Percentiles rank a stretch among this genome's conserved stretches.
These are phyloP conservation scores for Phytophthora melonis DNA, from an alignment of 352 stramenopile genomes.

Conservation along the genomic window DNA sequence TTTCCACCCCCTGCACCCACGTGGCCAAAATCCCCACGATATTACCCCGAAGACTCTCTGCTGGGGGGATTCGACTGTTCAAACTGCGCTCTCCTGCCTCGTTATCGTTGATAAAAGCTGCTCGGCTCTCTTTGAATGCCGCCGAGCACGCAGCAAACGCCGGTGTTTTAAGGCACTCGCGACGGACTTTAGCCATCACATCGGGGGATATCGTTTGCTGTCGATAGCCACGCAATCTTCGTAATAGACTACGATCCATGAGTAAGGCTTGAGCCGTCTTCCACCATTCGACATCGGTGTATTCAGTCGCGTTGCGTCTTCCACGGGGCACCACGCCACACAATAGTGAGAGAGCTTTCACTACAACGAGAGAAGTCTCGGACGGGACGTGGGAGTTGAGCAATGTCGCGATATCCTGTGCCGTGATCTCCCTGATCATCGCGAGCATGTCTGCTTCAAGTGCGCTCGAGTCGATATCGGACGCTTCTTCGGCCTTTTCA, in stretches of 20 bases:
- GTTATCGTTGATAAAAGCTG: not conserved
- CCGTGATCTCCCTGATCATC: constrained; percentile 75
- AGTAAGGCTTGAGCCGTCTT: constrained; percentile 80
- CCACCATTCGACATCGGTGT: constrained; percentile 84
- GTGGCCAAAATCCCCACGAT: constrained; percentile 63
- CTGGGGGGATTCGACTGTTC: constrained; percentile 41
- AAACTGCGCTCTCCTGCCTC: constrained; percentile 19
- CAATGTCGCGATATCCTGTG: constrained; percentile 73
- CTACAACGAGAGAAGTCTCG: constrained; percentile 60
- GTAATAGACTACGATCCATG: constrained; percentile 79
- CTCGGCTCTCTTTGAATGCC: constrained; percentile 34
- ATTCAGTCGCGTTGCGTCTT: constrained; percentile 64
- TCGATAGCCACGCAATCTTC: constrained; percentile 62
- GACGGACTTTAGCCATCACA: constrained; percentile 80
- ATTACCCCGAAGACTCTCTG: constrained; percentile 50
- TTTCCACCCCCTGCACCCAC: constrained; percentile 81
- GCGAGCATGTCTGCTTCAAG: constrained; percentile 71
- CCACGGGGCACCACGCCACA: constrained; percentile 66
- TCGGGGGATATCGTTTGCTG: constrained; percentile 63
- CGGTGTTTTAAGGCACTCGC: constrained; percentile 67
- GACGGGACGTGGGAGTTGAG: constrained; percentile 68
- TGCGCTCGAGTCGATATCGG: constrained; percentile 55
- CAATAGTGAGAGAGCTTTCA: constrained; percentile 82
- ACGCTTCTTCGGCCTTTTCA: constrained; percentile 55
- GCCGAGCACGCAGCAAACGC: constrained; percentile 49